Conservation (phyloP, 345 rosid species). For the Viola odorata region DNA sequence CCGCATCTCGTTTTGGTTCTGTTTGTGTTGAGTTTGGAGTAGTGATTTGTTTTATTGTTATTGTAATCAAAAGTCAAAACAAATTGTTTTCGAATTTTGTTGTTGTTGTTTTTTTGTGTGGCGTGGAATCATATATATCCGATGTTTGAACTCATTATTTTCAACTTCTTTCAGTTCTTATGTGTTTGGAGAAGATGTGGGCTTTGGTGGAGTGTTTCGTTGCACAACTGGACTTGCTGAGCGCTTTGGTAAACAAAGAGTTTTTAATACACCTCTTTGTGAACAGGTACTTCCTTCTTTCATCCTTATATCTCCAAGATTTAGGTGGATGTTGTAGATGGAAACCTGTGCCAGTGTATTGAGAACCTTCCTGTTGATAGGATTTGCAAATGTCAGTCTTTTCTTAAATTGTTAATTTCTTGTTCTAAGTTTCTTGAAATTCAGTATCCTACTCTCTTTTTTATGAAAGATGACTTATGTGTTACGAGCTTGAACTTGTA, state of each 20-base stretch:
- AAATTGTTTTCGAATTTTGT: no score
- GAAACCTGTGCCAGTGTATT: no score
- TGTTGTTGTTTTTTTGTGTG: neutral
- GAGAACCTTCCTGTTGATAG: no score
- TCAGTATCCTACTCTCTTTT: no score
- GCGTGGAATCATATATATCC: neutral
- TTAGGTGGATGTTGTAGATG: no score
- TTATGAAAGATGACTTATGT: neutral
- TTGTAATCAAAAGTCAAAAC: neutral
- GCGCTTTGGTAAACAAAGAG: slow-evolving; percentile 67
- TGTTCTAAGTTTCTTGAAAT: no score
- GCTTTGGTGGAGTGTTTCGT: slow-evolving; percentile 93
- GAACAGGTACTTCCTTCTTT: slow-evolving; percentile 52
- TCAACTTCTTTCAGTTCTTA: slow-evolving; percentile 41
- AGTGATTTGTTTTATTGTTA: neutral
- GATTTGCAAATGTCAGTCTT: no score
- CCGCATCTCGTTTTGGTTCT: neutral
- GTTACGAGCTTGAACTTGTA: slow-evolving; percentile 12
- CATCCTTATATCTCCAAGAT: no score
- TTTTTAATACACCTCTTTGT: slow-evolving; percentile 90
- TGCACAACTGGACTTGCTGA: slow-evolving; percentile 82
- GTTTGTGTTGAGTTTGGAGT: neutral
- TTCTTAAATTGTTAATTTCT: no score
- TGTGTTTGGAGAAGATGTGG: slow-evolving; percentile 89
- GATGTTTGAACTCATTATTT: neutral